Evolutionary conservation across 2,329 filamentous ascomycete genomes (phyloP), one percentile per base, ranked within the genome.

Genomic region (Arthrobotrys musiformis): DNA sequence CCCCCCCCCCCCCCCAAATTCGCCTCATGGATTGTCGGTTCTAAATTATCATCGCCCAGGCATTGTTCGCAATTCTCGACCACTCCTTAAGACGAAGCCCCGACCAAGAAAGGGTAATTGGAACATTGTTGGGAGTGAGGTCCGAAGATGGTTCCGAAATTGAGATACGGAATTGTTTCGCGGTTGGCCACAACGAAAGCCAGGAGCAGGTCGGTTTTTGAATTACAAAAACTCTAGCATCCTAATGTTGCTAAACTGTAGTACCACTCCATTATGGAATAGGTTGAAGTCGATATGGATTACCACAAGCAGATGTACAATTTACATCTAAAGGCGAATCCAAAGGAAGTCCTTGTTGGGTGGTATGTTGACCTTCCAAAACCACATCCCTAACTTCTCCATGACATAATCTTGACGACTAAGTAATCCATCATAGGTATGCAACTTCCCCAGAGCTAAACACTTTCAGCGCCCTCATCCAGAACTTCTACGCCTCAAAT

Each of bases 291-390:
- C 79, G 95, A 99, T 84, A 97, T 99, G 88, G 95, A 99, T 86
- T 99, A 98, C 86, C 95, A 99, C 86, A 98, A 98, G 89, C 94
- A 94, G 85, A 99, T 99, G 95, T 90, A 98, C 73, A 91, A 92
- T 76, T 87, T 99, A 81, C 94, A 97, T 84, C 90, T 98, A 81
- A 94, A 94, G 86, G 94, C 94, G 72, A 92, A 93, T 84, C 95
- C 95, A 61, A 93, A 93, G 85, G 95, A 99, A 85, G 90, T 93
- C 67, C 89, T 99, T 74, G 91, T 99, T 79, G 95, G 95, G 82
- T 99, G 95, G 95, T 80, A 79, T 60, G 58, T 48, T 28, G 15
- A 30, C 4, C 0, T 40, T 24, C 24, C 4, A 35, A 58, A 28
- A 52, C 19, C 30, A 26, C 28, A n/a, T n/a, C n/a, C 33, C 11